A percentile compares a stretch with the other conserved stretches of the same genome.
phyloP scores from a whole-genome alignment of 164 flowering plant species.

The Protea cynaroides region DNA sequence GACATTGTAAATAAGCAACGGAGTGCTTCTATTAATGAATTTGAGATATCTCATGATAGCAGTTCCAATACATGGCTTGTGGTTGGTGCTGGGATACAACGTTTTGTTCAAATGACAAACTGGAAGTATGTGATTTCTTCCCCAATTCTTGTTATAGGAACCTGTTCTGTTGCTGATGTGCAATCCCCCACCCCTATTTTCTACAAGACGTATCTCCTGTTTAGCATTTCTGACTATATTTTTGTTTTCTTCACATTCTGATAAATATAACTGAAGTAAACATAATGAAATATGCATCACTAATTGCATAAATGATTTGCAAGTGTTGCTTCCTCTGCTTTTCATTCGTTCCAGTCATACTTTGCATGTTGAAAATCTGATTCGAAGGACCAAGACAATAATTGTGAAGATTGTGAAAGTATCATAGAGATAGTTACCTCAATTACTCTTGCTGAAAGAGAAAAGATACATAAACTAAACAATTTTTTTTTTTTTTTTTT shows the following conservation, averaged over 20 bases:
- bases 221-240: background rate
- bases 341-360: background rate
- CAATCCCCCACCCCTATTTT: no score
- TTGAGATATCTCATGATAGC: constrained; percentile 62
- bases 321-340: background rate
- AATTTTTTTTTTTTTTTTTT: background rate
- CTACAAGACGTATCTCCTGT: background rate
- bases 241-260: background rate
- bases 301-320: background rate
- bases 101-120: constrained; percentile 97
- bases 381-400: background rate
- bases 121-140: constrained; percentile 61
- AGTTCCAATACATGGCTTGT: constrained; percentile 66
- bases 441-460: no score
- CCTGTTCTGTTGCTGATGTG: no score
- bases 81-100: constrained; percentile 76
- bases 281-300: background rate
- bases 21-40: constrained; percentile 69
- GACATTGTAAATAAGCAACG: constrained; percentile 63
- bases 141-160: background rate
- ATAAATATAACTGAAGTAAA: background rate
- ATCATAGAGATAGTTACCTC: background rate
- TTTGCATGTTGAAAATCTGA: no score
- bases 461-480: background rate
- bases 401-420: background rate